phyloP scores from a whole-genome alignment of 2,329 filamentous ascomycete species.

The Penicillium sp. region DNA sequence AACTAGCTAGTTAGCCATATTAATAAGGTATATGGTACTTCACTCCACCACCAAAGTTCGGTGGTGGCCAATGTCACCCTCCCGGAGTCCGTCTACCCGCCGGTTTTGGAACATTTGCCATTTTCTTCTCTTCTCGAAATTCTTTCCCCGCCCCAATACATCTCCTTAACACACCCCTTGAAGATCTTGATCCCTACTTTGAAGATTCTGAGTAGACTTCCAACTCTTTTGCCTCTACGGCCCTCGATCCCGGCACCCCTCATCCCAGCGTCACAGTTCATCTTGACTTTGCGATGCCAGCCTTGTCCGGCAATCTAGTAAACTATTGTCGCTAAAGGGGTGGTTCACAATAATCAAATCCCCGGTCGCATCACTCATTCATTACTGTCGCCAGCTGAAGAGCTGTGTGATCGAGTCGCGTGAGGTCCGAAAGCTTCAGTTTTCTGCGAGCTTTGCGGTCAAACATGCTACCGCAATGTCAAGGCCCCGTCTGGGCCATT shows the following conservation, averaged over 20 bases:
- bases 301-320: conserved; percentile 21
- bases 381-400: conserved; percentile 1
- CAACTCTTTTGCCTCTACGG: conserved; percentile 4
- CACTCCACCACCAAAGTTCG: conserved; percentile 6
- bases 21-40: conserved; percentile 8
- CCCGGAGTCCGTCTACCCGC: conserved; percentile 16
- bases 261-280: conserved; percentile 3
- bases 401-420: conserved; percentile 7
- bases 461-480: conserved; percentile 57
- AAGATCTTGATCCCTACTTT: neutral
- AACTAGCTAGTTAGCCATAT: too few relatives aligned
- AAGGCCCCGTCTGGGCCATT: conserved; percentile 56
- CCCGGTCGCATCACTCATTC: conserved; percentile 10
- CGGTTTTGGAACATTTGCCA: conserved; percentile 17
- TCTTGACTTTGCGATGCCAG: conserved; percentile 27
- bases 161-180: neutral
- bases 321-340: conserved; percentile 20
- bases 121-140: neutral
- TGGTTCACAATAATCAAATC: neutral
- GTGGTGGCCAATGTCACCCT: conserved; percentile 19
- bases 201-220: neutral
- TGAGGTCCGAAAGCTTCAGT: conserved; percentile 13
- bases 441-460: conserved; percentile 12
- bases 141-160: neutral
- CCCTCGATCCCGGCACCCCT: conserved; percentile 8